A percentile compares a stretch with the other conserved stretches of the same genome.
Conservation (phyloP, 2,329 filamentous ascomycete genomes). For the Cercospora sojina region DNA sequence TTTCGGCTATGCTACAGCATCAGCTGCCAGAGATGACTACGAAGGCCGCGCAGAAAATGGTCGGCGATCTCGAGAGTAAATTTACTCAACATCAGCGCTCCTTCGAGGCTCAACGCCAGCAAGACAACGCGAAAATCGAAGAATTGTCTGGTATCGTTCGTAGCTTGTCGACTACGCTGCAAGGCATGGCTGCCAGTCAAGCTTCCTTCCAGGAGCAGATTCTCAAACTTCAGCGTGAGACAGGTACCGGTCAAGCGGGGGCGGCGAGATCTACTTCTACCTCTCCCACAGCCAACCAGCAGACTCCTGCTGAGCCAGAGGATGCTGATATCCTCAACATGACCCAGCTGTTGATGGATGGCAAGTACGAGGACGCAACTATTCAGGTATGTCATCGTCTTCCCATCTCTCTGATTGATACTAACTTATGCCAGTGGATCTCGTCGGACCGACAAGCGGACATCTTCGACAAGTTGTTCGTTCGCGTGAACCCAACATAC, state of each 20-base stretch:
- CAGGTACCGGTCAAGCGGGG: conserved; percentile 44
- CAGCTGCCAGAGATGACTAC: conserved; percentile 33
- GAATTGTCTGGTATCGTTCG: conserved; percentile 67
- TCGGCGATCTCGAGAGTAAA: conserved; percentile 65
- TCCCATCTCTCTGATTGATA: conserved; percentile 34
- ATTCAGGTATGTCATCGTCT: conserved; percentile 38
- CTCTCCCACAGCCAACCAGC: conserved; percentile 7
- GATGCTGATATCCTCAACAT: conserved; percentile 62
- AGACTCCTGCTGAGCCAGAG: conserved; percentile 45
- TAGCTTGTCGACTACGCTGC: conserved; percentile 66
- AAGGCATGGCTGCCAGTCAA: conserved; percentile 67
- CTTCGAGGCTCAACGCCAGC: conserved; percentile 52
- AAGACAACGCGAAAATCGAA: conserved; percentile 66
- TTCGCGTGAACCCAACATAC: conserved; percentile 57
- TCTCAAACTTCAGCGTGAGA: conserved; percentile 45
- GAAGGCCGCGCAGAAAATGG: conserved; percentile 64
- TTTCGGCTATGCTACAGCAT: conserved; percentile 60
- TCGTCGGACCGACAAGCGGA: conserved; percentile 59
- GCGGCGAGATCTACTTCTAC: conserved; percentile 14
- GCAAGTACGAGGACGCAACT: conserved; percentile 50
- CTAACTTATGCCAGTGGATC: conserved; percentile 51
- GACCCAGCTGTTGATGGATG: conserved; percentile 60
- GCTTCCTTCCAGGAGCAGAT: conserved; percentile 63
- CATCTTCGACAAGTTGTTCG: conserved; percentile 63
- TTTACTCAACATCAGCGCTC: conserved; percentile 54